Base-by-base conservation (phyloP, 2,329 filamentous ascomycete genomes). In the Pleochaeta shiraiana region DNA sequence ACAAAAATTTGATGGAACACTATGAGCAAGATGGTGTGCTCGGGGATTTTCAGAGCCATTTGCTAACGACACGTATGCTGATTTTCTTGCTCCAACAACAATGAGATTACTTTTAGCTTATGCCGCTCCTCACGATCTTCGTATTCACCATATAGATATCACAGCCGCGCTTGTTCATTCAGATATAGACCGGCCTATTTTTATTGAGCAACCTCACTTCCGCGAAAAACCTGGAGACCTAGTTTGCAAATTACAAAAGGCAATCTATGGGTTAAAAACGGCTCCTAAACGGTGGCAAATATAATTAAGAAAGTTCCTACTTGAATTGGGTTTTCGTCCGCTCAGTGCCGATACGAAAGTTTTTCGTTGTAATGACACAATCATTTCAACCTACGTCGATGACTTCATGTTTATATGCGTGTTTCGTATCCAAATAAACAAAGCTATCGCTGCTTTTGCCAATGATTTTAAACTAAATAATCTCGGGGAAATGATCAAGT, bases 11-110 rank as follows among this genome's bases (percentile, higher is more conserved):
- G n/a, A 60, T 4, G 57, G 57, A 2, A 5, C 3, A 37, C 57
- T 61, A 1, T 34, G 37, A 61, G 57, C 57, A 61, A 61, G 57
- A 37, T 61, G 57, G 57, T 61, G 57, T 37, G 57, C 57, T 37
- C 57, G 57, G 21, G 57, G 57, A 61, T 61, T 61, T 21, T 4
- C 57, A 1, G 57, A 61, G 21, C 57, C 57, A 4, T 61, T 61
- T 21, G 57, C 57, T 34, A 30, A 61, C 26, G 57, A 61, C 24
- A 61, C 57, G 3, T 61, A 37, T 30, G 57, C 57, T 7, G 30
- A 61, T 2, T 28, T 61, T 3, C 57, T 61, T 34, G 2, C 28
- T 12, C 57, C 57, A n/a, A 37, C 57, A 24, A 21, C 57, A 2
- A 37, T 34, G 30, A 2, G 9, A 1, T 4, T 61, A 30, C 28